phyloP scores from a whole-genome alignment of 257 asterid species.

The Penstemon davidsonii region DNA sequence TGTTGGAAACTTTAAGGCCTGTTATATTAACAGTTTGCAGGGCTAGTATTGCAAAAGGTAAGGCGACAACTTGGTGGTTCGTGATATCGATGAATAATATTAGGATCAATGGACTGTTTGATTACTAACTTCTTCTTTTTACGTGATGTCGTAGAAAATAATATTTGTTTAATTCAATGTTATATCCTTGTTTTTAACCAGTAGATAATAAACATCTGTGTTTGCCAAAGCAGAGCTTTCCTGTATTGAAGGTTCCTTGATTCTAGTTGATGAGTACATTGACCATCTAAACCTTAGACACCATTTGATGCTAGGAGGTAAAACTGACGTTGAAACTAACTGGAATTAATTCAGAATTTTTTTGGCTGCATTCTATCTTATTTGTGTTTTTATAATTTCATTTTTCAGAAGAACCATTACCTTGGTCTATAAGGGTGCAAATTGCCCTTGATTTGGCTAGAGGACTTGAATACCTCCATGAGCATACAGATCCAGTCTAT shows the following conservation, averaged over 20 bases:
- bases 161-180: too few species aligned
- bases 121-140: too few species aligned
- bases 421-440: conserved; percentile 77
- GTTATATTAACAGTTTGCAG: background rate
- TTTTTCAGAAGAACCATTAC: conserved; percentile 44
- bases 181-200: background rate
- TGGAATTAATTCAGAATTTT: background rate
- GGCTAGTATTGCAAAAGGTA: too few species aligned
- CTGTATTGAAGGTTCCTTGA: conserved; percentile 73
- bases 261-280: conserved; percentile 80
- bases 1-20: background rate
- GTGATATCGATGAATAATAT: too few species aligned
- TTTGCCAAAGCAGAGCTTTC: conserved; percentile 55
- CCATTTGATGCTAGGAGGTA: conserved; percentile 75
- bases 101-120: too few species aligned
- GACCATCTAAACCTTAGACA: conserved; percentile 84
- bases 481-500: conserved; percentile 84
- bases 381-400: too few species aligned
- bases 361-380: conserved; percentile 81
- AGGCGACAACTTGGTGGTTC: too few species aligned
- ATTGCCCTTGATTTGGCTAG: conserved; percentile 91
- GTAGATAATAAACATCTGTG: background rate
- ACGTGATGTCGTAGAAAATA: too few species aligned
- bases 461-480: conserved; percentile 94
- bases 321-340: conserved; percentile 12